Evolutionary conservation across 2,329 filamentous ascomycete species (phyloP), one percentile per base, ranked within the genome.

Genomic region (Alternaria incomplexa): DNA sequence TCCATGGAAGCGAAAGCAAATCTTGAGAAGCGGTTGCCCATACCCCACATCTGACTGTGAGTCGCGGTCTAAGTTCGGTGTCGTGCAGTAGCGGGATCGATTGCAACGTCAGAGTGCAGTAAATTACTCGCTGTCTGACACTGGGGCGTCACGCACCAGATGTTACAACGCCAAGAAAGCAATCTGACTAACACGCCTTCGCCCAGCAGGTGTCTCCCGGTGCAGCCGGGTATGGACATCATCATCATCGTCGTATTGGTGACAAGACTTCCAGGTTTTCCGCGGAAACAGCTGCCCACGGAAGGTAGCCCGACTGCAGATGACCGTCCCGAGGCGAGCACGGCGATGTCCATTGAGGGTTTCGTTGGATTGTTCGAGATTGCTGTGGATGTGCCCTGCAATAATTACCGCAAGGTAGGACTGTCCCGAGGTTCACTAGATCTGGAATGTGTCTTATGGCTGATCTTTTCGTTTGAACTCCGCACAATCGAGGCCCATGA

Each of bases 31-130:
- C 32, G 20, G 28, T 46, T 50, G 44, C 48, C 36, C 25, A 28
- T 61, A 26, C 28, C 30, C 30, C 15, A 23, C 30, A 43, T 20
- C 40, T 54, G 30, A 58, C 28, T 20, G 44, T 22, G 44, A 36
- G 43, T 32, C 23, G 44, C 54, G 44, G 25, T 46, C 45, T 28
- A 47, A 36, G 22, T 28, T 32, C 45, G 22, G 30, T 48, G 30
- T 61, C 26, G 17, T 62, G 48, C 60, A 62, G 60, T 59, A 59
- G 60, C 32, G 53, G 26, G 53, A 61, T 56, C 46, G 25, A 40
- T 46, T 25, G 45, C 45, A 20, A 46, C 53, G 36, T 57, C 53
- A 46, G n/a, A 13, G 17, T 11, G 46, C 25, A 48, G 36, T 32
- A 32, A 23, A 32, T n/a, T 32, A 25, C 44, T 45, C 36, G 44